These are phyloP conservation scores for Cicer judaicum DNA, from an alignment of 306 rosid genomes.

Conservation along the genomic window DNA sequence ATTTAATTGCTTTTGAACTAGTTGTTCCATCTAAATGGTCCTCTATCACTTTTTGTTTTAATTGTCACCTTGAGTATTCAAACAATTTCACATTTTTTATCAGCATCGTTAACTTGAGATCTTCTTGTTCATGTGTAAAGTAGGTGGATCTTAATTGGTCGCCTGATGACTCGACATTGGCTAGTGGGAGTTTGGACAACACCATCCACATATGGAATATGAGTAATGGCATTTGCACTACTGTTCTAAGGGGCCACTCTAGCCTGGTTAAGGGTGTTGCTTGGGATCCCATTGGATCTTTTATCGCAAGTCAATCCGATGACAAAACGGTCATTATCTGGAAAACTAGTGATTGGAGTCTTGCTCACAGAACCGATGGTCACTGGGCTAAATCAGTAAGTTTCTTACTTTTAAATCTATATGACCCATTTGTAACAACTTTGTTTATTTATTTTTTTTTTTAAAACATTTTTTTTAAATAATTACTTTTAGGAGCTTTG, in stretches of 20 bases:
- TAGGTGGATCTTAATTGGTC: conserved; percentile 99
- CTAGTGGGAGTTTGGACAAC: conserved; percentile 97
- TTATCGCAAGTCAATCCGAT: conserved; percentile 98
- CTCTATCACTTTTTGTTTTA: neutral
- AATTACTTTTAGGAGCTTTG: too few species aligned
- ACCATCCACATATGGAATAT: conserved; percentile 94
- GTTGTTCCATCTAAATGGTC: conserved; percentile 32
- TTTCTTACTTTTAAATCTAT: conserved; percentile 39
- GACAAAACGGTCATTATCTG: conserved; percentile 98
- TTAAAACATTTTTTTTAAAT: too few species aligned
- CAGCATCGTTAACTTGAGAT: conserved; percentile 60
- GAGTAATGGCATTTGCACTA: conserved; percentile 94
- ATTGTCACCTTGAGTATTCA: neutral
- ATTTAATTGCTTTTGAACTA: conserved; percentile 56
- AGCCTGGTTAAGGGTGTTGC: conserved; percentile 98
- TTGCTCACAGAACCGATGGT: conserved; percentile 96
- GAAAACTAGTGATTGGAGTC: conserved; percentile 99
- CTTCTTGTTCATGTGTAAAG: conserved; percentile 80
- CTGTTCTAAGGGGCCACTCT: conserved; percentile 99
- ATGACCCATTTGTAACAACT: neutral
- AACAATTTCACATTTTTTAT: conserved; percentile 32
- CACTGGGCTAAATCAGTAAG: conserved; percentile 98
- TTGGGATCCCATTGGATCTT: conserved; percentile 99
- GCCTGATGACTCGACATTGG: conserved; percentile 95
- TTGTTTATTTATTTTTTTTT: too few species aligned